Percentiles rank a stretch among this genome's conserved stretches.
These are phyloP conservation scores for Paramecium sexaurelia DNA, from an alignment of 73 alveolate species.

Conservation along the genomic window DNA sequence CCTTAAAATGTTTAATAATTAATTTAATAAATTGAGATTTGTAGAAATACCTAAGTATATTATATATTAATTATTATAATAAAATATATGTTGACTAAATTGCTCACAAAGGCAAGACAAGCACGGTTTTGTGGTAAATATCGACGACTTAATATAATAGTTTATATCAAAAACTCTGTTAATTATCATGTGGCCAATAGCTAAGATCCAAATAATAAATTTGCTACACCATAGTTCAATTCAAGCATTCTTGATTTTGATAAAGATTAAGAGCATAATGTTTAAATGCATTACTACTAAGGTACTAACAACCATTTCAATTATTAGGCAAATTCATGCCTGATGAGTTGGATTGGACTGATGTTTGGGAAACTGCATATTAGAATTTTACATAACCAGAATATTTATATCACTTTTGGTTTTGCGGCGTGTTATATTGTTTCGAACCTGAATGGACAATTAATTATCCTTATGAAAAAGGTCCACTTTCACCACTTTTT, in stretches of 20 bases:
- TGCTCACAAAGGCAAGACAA: background rate
- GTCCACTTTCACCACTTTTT: slow-evolving; percentile 87
- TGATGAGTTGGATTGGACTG: slow-evolving; percentile 69
- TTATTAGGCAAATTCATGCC: slow-evolving; percentile 54
- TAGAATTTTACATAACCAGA: slow-evolving; percentile 58
- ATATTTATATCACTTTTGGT: slow-evolving; percentile 66
- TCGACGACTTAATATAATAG: background rate
- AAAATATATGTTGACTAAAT: background rate
- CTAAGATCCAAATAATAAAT: background rate
- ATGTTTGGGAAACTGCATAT: slow-evolving; percentile 65
- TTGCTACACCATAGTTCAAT: background rate
- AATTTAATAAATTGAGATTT: no score
- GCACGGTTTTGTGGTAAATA: background rate
- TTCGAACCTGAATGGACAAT: slow-evolving; percentile 78
- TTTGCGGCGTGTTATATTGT: slow-evolving; percentile 66
- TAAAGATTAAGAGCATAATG: slow-evolving; percentile 31
- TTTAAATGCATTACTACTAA: slow-evolving; percentile 20
- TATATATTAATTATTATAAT: background rate
- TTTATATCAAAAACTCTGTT: background rate
- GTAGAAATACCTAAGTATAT: background rate
- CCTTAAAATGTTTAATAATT: no score
- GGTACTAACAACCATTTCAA: background rate
- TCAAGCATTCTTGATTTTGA: slow-evolving; percentile 40
- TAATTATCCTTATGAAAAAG: slow-evolving; percentile 91
- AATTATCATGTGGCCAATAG: background rate